A percentile compares a stretch with the other conserved stretches of the same genome.
These are phyloP conservation scores for Vinca minor DNA, from an alignment of 257 asterid genomes.

Conservation along the genomic window DNA sequence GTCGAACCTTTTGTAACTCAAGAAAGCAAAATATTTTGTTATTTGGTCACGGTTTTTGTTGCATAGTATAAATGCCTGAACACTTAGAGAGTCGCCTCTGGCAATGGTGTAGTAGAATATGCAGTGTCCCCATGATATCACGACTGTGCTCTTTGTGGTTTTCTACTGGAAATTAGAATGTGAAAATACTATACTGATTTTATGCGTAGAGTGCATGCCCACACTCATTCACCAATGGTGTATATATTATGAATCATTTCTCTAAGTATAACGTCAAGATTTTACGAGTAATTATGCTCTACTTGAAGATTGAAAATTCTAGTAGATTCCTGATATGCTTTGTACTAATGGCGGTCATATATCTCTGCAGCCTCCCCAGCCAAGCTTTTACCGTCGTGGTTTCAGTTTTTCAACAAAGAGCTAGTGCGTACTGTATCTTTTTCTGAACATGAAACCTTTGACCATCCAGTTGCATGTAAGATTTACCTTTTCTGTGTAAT, in stretches of 20 bases:
- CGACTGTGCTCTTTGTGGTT: background rate
- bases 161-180: background rate
- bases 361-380: slow-evolving; percentile 54
- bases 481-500: background rate
- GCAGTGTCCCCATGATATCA: background rate
- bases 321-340: slow-evolving; percentile 10
- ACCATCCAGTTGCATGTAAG: slow-evolving; percentile 99
- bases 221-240: background rate
- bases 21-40: too few relatives aligned
- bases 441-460: slow-evolving; percentile 95
- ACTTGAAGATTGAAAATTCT: background rate
- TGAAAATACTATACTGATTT: background rate
- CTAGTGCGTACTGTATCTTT: slow-evolving; percentile 66
- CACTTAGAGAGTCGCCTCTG: too few relatives aligned
- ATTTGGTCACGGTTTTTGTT: too few relatives aligned
- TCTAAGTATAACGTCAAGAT: background rate
- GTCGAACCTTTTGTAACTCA: too few relatives aligned
- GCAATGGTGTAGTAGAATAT: background rate
- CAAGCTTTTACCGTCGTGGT: slow-evolving; percentile 78
- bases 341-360: slow-evolving; percentile 22
- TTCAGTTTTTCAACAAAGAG: slow-evolving; percentile 77
- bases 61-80: too few relatives aligned
- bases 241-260: background rate
- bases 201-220: background rate
- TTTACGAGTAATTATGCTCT: background rate